Conservation (phyloP, 208 protist genomes). For the Kentomonas sorsogonicus region DNA sequence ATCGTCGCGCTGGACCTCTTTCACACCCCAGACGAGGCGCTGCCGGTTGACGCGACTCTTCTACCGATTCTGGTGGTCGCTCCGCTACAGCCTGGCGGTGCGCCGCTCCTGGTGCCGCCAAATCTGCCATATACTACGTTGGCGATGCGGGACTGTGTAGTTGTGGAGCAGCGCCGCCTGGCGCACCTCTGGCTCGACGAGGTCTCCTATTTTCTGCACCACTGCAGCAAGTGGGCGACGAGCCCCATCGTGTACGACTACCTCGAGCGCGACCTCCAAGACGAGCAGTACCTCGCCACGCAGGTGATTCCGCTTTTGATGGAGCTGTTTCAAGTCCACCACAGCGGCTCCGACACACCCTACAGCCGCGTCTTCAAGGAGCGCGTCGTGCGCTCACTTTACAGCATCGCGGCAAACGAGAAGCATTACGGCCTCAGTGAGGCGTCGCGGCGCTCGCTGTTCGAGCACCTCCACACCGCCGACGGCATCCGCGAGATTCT, state of each 20-base stretch:
- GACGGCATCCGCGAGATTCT: conserved; percentile 36
- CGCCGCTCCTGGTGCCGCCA: conserved; percentile 73
- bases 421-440: conserved; percentile 62
- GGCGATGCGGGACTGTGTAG: conserved; percentile 67
- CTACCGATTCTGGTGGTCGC: conserved; percentile 76
- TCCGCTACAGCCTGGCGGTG: conserved; percentile 66
- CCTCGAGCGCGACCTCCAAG: conserved; percentile 73
- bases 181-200: conserved; percentile 84
- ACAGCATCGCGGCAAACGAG: conserved; percentile 44
- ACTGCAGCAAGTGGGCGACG: conserved; percentile 55
- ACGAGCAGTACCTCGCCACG: conserved; percentile 56
- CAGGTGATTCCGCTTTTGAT: conserved; percentile 72
- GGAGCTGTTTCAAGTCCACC: conserved; percentile 40
- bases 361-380: conserved; percentile 45
- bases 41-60: conserved; percentile 56
- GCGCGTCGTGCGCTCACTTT: conserved; percentile 47
- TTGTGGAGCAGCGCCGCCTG: conserved; percentile 83
- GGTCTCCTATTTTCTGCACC: conserved; percentile 83
- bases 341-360: conserved; percentile 17
- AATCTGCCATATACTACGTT: conserved; percentile 78
- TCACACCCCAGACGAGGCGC: conserved; percentile 66
- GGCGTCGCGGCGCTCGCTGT: conserved; percentile 39
- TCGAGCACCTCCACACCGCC: conserved; percentile 24
- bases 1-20: conserved; percentile 73
- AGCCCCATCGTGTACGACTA: conserved; percentile 82